Base-by-base conservation (phyloP, 2,329 filamentous ascomycete genomes). In the Neophaeococcomyces mojaviensis region DNA sequence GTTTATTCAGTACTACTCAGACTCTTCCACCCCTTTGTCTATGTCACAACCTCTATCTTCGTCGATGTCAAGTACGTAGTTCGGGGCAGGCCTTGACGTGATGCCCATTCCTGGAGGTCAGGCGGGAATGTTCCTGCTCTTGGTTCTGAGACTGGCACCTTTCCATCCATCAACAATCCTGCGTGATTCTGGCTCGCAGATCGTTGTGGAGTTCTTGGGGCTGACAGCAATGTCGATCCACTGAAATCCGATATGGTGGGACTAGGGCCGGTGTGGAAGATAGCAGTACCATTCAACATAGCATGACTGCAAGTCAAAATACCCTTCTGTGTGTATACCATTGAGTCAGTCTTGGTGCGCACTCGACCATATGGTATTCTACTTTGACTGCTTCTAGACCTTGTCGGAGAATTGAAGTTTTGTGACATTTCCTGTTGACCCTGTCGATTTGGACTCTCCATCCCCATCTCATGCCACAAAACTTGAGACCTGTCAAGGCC, bases 251-350 rank as follows among this genome's bases (percentile, higher is more conserved):
- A 43, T 16, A 15, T 34, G 7, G 30, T 24, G 4, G 28, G 40
- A 20, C 19, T 34, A 9, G 20, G 18, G 5, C 7, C 2, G 22
- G 7, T 12, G 24, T 15, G 6, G 9, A 13, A 13, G 20, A 16
- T 10, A 18, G 6, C 24, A 3, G 10, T 8, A 10, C n/a, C 28
- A 34, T 34, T 34, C 15, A 43, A 22, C 15, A 20, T 31, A 19
- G 40, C 40, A 34, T 43, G 40, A 24, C 40, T 43, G 16, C 30
- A 31, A 8, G 20, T 30, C 30, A 43, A 20, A 9, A 43, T 18
- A 6, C 28, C 19, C 3, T 13, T n/a, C 15, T 24, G 16, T 7
- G 24, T 34, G 16, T 33, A 20, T 32, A 34, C 10, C 5, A 16
- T 18, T 16, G 40, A 18, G 7, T 43, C 40, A 6, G 40, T 34